Base-by-base conservation (phyloP, 352 stramenopile species). In the Pythium diclinum region DNA sequence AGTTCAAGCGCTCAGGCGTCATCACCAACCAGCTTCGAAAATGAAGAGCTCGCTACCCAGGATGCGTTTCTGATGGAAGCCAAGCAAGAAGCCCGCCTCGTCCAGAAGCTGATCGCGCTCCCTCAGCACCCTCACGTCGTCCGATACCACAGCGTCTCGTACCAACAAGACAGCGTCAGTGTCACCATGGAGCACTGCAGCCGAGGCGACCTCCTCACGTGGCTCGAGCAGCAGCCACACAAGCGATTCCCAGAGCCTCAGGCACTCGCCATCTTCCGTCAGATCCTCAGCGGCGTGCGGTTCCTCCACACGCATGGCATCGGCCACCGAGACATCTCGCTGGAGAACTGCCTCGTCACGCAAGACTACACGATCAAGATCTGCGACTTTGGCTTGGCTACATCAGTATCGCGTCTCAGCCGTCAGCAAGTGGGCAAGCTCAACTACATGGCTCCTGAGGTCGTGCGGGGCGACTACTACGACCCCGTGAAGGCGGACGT, bases 371-470 rank as follows among this genome's bases (percentile, higher is more conserved):
- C 8, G 4, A 25, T 61, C 36, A 68, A 68, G 33, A 47, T 76
- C 25, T 63, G 66, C 30, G 70, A 74, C 60, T 77, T 77, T 59
- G 70, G 67, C 5, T 46, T 74, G 13, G 65, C 54, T 25, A 34
- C 36, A 2, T 28, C 48, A 2, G 44, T 47, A 13, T 52, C 30
- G 11, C 17, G 4, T 16, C 47, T 38, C 3, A 55, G 59, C 36
- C 16, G 6, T 2, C 46, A 67, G 56, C 28, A n/a, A 14, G 54
- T 71, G 14, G 68, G 68, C 32, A 75, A 75, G 55, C 21, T 51
- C 19, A 52, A 67, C n/a, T 75, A 75, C 61, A 71, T 75, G 56
- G 65, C 63, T 9, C 68, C 68, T 16, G 68, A 75, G 56, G 49
- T 68, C 28, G 58, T 69, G 17, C 14, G 17, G 4, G 59, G 56